Percentiles rank a stretch among this genome's conserved stretches.
Conservation (phyloP, 139 green algal species). For the Coelastrella sp. region DNA sequence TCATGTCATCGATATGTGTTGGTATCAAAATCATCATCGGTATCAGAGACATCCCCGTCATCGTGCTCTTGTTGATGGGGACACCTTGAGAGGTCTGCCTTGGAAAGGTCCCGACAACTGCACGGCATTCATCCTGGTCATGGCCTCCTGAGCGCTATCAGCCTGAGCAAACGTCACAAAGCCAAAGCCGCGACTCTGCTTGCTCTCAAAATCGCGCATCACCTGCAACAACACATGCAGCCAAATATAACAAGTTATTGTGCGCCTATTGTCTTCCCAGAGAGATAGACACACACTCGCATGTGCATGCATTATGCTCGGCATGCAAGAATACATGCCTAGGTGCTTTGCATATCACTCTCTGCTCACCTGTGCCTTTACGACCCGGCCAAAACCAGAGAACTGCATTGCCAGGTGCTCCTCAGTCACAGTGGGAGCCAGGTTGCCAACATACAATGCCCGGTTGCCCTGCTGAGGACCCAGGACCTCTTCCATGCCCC, state of each 20-base stretch:
- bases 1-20: no score
- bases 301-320: no score
- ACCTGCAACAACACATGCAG: conserved; percentile 61
- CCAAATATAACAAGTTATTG: no score
- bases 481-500: background rate
- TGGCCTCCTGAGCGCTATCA: conserved; percentile 56
- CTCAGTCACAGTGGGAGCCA: conserved; percentile 70
- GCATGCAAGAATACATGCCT: no score
- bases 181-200: conserved; percentile 71
- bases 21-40: no score
- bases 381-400: conserved; percentile 59
- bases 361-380: conserved; percentile 59
- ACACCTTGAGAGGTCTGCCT: conserved; percentile 53
- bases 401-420: conserved; percentile 61
- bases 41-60: background rate
- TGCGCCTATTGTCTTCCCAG: no score
- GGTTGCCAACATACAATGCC: conserved; percentile 79
- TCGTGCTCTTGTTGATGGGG: conserved; percentile 59
- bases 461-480: background rate
- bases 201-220: conserved; percentile 70
- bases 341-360: background rate
- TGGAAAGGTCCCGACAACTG: conserved; percentile 47
- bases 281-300: no score
- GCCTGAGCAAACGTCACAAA: conserved; percentile 73
- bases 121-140: conserved; percentile 66